phyloP scores from a whole-genome alignment of 106 monocot species.

The Acorus gramineus region DNA sequence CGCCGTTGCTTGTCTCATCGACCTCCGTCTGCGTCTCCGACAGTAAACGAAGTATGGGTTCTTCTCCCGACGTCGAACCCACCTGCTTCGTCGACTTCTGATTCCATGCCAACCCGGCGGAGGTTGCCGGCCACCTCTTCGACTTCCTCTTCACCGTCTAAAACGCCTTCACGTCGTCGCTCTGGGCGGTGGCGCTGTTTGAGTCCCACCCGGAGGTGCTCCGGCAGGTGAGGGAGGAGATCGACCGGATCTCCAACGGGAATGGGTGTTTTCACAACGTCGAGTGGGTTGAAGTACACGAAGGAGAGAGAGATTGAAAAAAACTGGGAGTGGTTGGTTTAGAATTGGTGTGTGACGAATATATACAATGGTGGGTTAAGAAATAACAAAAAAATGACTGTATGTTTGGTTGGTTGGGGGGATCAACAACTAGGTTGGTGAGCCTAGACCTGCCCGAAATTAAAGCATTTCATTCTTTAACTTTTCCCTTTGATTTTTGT shows the following conservation, averaged over 20 bases:
- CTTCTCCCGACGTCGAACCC: conserved; percentile 37
- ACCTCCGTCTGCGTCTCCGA: conserved; percentile 24
- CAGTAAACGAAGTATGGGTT: conserved; percentile 57
- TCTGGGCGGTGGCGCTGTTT: conserved; percentile 81
- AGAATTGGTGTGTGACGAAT: no score
- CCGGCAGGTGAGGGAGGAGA: conserved; percentile 55
- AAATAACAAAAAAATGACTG: no score
- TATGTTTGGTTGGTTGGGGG: no score
- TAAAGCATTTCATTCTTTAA: no score
- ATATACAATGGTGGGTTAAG: no score
- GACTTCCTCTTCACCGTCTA: conserved; percentile 96
- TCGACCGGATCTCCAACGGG: not conserved
- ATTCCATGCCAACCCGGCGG: conserved; percentile 51
- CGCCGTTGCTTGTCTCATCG: conserved; percentile 50
- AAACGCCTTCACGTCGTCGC: conserved; percentile 88
- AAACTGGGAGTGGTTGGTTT: no score
- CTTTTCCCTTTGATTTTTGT: no score
- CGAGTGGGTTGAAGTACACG: no score
- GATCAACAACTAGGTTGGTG: no score
- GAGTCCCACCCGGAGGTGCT: conserved; percentile 80
- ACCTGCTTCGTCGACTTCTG: conserved; percentile 78
- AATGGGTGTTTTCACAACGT: no score
- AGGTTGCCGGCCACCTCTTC: conserved; percentile 78
- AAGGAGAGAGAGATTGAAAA: no score
- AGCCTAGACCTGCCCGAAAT: no score